Evolutionary conservation across 257 asterid species (phyloP).

Genomic region (Jacaranda mimosifolia): DNA sequence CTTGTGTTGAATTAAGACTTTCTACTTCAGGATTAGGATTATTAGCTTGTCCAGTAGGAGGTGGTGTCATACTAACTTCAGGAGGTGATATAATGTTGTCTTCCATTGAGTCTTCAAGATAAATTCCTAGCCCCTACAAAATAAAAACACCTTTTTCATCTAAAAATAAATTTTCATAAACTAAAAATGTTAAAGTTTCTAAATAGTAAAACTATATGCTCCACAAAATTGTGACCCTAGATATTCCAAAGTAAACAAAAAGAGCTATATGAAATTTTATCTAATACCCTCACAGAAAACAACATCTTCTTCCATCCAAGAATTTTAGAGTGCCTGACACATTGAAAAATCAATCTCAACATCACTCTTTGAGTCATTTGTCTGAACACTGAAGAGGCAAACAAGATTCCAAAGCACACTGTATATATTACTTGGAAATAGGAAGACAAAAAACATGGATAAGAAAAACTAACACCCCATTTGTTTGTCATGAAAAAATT

Average conservation of each 20-base stretch:
- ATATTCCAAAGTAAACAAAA: constrained; percentile 18
- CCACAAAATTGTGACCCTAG: background rate
- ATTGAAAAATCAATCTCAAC: constrained; percentile 43
- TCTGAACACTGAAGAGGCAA: constrained; percentile 24
- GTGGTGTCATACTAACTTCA: too few species aligned
- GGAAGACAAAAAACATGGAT: constrained; percentile 24
- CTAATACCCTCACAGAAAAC: background rate
- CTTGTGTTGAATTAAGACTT: too few species aligned
- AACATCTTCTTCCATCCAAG: constrained; percentile 27
- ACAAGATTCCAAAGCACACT: constrained; percentile 26
- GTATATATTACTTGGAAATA: background rate
- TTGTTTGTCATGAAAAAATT: constrained; percentile 21
- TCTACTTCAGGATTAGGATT: too few species aligned
- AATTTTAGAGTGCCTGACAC: background rate
- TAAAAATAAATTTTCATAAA: too few species aligned
- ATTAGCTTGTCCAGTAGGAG: too few species aligned
- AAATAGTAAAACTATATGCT: too few species aligned
- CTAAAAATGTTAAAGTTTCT: too few species aligned
- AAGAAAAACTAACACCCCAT: constrained; percentile 30
- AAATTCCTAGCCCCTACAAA: too few species aligned
- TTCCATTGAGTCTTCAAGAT: too few species aligned
- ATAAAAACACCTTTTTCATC: too few species aligned
- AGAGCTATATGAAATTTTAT: constrained; percentile 4
- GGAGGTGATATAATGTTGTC: too few species aligned
- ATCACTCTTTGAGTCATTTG: constrained; percentile 6